Conservation (phyloP, 768 basidiomycete species). For the Agaricus subrufescens region DNA sequence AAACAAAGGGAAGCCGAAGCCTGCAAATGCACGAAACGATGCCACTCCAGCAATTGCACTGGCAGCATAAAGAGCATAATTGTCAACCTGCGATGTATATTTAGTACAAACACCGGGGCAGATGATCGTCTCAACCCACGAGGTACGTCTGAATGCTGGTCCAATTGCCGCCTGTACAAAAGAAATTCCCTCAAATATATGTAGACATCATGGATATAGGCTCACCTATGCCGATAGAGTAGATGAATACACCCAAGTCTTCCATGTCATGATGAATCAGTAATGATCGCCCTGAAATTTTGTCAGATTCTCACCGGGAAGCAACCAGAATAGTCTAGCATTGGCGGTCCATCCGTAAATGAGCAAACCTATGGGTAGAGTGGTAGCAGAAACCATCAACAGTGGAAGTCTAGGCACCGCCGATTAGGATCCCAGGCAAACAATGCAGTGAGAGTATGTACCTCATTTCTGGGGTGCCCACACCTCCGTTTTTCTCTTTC, state of each 20-base stretch:
- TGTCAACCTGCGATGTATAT: slow-evolving; percentile 51
- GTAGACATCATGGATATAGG: not conserved
- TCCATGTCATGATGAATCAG: not conserved
- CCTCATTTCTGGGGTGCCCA: slow-evolving; percentile 53
- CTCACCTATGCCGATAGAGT: slow-evolving; percentile 43
- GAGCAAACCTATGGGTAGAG: slow-evolving; percentile 56
- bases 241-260: slow-evolving; percentile 40
- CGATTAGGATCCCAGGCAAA: not conserved
- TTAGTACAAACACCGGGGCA: not conserved
- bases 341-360: slow-evolving; percentile 62
- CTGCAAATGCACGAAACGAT: slow-evolving; percentile 51
- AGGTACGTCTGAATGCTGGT: slow-evolving; percentile 55
- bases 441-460: slow-evolving; percentile 10
- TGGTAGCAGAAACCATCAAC: slow-evolving; percentile 44
- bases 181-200: too few relatives aligned
- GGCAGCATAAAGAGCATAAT: slow-evolving; percentile 62
- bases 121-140: slow-evolving; percentile 32
- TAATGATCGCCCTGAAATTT: not conserved
- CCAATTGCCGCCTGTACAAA: slow-evolving; percentile 27
- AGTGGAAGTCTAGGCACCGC: slow-evolving; percentile 20
- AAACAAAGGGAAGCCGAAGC: slow-evolving; percentile 63
- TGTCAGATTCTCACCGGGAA: slow-evolving; percentile 34
- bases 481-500: slow-evolving; percentile 43
- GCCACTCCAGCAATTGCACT: slow-evolving; percentile 58
- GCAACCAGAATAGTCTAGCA: slow-evolving; percentile 50